Conservation (phyloP, 2,329 filamentous ascomycete genomes). For the Rhinocladiella mackenziei region DNA sequence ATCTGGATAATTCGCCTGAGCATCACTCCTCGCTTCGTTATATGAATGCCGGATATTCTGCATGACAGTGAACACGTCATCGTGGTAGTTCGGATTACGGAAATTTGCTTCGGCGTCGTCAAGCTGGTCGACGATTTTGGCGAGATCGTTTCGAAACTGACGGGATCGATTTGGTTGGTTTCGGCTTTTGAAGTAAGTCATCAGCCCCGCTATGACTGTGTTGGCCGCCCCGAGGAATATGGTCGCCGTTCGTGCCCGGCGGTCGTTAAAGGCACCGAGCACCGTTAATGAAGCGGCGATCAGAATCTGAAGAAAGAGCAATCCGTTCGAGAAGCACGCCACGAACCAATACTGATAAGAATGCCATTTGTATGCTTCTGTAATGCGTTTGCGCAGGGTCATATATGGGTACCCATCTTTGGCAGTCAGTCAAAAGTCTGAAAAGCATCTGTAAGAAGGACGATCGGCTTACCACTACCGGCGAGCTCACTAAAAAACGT, state of each 20-base stretch:
- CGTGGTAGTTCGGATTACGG: slow-evolving; percentile 2
- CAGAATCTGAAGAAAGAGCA: slow-evolving; percentile 19
- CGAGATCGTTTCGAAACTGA: slow-evolving; percentile 18
- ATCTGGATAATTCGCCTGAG: slow-evolving; percentile 19
- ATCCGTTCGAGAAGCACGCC: slow-evolving; percentile 7
- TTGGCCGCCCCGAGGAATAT: slow-evolving; percentile 20
- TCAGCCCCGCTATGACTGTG: slow-evolving; percentile 17
- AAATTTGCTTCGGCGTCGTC: slow-evolving; percentile 20
- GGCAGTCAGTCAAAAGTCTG: background rate
- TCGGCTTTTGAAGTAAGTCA: slow-evolving; percentile 21
- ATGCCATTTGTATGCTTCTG: slow-evolving; percentile 9
- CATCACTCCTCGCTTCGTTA: slow-evolving; percentile 11
- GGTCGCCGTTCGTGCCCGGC: slow-evolving; percentile 12
- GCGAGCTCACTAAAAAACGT: too few species aligned
- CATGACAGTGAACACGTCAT: slow-evolving; percentile 5
- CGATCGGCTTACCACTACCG: background rate
- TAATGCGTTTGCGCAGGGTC: slow-evolving; percentile 10
- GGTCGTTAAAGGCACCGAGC: slow-evolving; percentile 15
- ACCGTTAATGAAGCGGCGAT: slow-evolving; percentile 15
- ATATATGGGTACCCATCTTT: slow-evolving; percentile 9
- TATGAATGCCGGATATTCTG: slow-evolving; percentile 12
- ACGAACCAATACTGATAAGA: slow-evolving; percentile 22
- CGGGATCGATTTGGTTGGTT: slow-evolving; percentile 21
- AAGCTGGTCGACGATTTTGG: slow-evolving; percentile 11
- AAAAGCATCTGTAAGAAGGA: background rate